Evolutionary conservation across 768 basidiomycete genomes (phyloP), one percentile per base, ranked within the genome.

Genomic region (Floccularia luteovirens): DNA sequence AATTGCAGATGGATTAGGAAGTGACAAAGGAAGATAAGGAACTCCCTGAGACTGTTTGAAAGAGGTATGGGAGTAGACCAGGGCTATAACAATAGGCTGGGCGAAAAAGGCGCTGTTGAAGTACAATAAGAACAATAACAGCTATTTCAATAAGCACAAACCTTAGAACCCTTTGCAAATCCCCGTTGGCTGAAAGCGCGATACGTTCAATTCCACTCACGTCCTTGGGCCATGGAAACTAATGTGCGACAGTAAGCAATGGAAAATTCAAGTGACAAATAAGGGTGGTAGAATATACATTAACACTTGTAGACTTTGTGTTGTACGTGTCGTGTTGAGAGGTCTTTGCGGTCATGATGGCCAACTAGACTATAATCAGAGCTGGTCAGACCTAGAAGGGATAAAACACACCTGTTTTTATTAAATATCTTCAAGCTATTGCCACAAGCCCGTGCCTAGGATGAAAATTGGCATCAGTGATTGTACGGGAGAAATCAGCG

Each of bases 121-220:
- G 6, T 6, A 12, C 38, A 17, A 22, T 43, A 36, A 24, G 19
- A 27, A 10, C 24, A 25, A 25, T 20, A 3, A 13, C 14, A 36
- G 22, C 20, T 21, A 23, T 22, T 12, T 21, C 12, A 36, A n/a
- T 23, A 16, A 38, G 16, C 11, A 24, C 41, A 7, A 46, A 75
- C 79, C 78, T 80, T 12, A 80, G 57, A 5, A 77, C 52, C 19
- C 77, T 66, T 51, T 81, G 78, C 5, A 81, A 51, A 48, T 80
- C 75, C 3, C 78, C 79, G 45, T 74, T 74, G 0, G 77, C 70
- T 21, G 74, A 70, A 14, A 80, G 62, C 48, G 74, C 67, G 41
- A 80, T 69, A 20, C 78, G 66, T 53, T 81, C 78, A 19, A 79
- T 41, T 22, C 75, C 75, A 16, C 67, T 75, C 52, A 27, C 55